A percentile compares a stretch with the other conserved stretches of the same genome.
Conservation (phyloP, 2,329 filamentous ascomycete genomes). For the Colletotrichum falcatum region DNA sequence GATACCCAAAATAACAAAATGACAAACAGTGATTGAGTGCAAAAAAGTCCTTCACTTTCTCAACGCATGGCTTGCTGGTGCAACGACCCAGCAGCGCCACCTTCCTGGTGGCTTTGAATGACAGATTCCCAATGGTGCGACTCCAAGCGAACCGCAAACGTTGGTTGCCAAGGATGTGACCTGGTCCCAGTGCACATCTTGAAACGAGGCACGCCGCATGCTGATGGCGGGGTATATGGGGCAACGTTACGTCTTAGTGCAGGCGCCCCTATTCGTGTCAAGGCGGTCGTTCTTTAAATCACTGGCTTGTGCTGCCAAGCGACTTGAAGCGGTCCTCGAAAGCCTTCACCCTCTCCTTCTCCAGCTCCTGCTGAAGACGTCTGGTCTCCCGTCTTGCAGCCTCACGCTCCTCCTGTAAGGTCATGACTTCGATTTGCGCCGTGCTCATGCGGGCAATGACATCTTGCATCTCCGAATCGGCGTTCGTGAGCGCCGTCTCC, state of each 20-base stretch:
- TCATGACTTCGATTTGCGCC: constrained; percentile 85
- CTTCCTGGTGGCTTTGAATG: constrained; percentile 7
- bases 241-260: constrained; percentile 30
- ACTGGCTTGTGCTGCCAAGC: constrained; percentile 45
- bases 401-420: constrained; percentile 81
- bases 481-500: constrained; percentile 73
- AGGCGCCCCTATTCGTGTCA: constrained; percentile 28
- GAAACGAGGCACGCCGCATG: constrained; percentile 36
- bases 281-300: constrained; percentile 8
- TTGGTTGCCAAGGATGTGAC: constrained; percentile 22
- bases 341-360: constrained; percentile 70
- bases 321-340: constrained; percentile 54
- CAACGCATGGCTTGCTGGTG: constrained; percentile 28
- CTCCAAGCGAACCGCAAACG: not conserved
- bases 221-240: constrained; percentile 29
- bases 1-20: constrained; percentile 18
- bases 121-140: not conserved
- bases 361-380: constrained; percentile 74
- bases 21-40: not conserved
- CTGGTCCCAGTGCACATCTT: constrained; percentile 31
- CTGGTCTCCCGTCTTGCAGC: constrained; percentile 79
- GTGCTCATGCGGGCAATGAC: constrained; percentile 84
- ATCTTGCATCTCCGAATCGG: constrained; percentile 83
- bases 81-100: constrained; percentile 7
- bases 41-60: constrained; percentile 19